Conservation (phyloP, 2,329 filamentous ascomycete species). For the Aspergillus sp. region DNA sequence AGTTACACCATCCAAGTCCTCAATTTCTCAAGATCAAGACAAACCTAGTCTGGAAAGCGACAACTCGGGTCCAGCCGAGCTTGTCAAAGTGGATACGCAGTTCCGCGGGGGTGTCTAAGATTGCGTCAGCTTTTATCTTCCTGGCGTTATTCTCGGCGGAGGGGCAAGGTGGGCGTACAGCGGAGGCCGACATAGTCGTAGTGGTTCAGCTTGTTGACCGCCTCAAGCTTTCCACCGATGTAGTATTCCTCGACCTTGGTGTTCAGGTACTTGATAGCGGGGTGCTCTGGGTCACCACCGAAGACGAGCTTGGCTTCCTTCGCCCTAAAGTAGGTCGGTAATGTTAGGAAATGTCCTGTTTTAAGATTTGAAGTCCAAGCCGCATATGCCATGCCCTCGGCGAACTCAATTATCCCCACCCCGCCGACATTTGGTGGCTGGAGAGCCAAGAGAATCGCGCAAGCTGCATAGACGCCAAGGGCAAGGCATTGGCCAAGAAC, state of each 20-base stretch:
- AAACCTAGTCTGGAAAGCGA: constrained; percentile 88
- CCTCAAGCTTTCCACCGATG: constrained; percentile 93
- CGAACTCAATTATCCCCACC: not conserved
- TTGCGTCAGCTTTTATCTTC: constrained; percentile 8
- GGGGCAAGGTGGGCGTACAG: constrained; percentile 58
- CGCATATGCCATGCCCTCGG: constrained; percentile 1
- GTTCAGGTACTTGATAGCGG: constrained; percentile 87
- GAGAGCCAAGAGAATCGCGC: constrained; percentile 3
- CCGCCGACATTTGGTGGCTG: not conserved
- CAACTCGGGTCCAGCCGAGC: constrained; percentile 95
- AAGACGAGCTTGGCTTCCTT: constrained; percentile 94
- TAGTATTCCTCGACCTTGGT: constrained; percentile 82
- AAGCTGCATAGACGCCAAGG: not conserved
- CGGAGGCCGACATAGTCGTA: constrained; percentile 98
- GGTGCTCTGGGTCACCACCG: constrained; percentile 86
- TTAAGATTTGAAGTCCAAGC: constrained; percentile 20
- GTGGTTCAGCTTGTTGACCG: constrained; percentile 92
- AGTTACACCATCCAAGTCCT: not conserved
- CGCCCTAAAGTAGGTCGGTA: constrained; percentile 52
- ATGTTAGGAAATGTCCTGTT: constrained; percentile 23
- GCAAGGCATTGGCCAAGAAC: constrained; percentile 1
- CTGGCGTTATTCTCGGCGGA: not conserved
- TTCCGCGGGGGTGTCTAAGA: constrained; percentile 82
- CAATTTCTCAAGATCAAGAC: not conserved
- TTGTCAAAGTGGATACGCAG: constrained; percentile 97